Percentiles rank a stretch among this genome's conserved stretches.
phyloP scores from a whole-genome alignment of 768 basidiomycete genomes.

The Lactarius akahatsu region DNA sequence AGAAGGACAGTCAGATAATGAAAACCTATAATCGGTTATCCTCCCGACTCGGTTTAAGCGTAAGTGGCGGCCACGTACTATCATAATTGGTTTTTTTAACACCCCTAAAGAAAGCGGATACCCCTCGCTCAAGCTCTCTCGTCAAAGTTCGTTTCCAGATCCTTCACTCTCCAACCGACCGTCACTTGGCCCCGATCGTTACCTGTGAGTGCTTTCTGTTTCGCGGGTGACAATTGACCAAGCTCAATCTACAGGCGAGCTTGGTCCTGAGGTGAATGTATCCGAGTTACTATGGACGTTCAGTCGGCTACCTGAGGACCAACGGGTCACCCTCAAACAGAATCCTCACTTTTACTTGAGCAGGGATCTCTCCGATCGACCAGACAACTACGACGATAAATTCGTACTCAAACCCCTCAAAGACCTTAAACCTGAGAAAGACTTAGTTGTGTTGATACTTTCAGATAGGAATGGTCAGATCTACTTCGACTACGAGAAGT shows the following conservation, averaged over 20 bases:
- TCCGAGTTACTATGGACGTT: slow-evolving; percentile 25
- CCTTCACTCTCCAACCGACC: slow-evolving; percentile 20
- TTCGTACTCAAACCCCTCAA: slow-evolving; percentile 23
- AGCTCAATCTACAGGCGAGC: slow-evolving; percentile 9
- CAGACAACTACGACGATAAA: slow-evolving; percentile 13
- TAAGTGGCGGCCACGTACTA: background rate
- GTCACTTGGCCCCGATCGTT: slow-evolving; percentile 18
- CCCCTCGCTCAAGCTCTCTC: slow-evolving; percentile 11
- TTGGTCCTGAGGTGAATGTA: slow-evolving; percentile 21
- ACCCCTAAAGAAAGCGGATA: slow-evolving; percentile 9
- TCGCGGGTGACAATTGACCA: too few species aligned
- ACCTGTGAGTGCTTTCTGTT: slow-evolving; percentile 14
- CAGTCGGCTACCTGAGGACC: slow-evolving; percentile 25
- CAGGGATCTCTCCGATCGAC: slow-evolving; percentile 22
- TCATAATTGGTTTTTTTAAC: background rate
- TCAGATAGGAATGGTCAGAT: slow-evolving; percentile 24
- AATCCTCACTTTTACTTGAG: slow-evolving; percentile 25
- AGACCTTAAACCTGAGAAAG: slow-evolving; percentile 23
- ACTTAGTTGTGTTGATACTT: slow-evolving; percentile 19
- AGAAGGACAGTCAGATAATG: slow-evolving; percentile 22
- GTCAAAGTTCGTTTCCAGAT: slow-evolving; percentile 25
- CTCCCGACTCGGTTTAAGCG: slow-evolving; percentile 19
- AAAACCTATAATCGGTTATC: slow-evolving; percentile 24
- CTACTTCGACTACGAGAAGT: slow-evolving; percentile 24
- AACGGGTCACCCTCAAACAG: slow-evolving; percentile 24